These are phyloP conservation scores for Haberlea rhodopensis DNA, from an alignment of 257 asterid genomes.

Conservation along the genomic window DNA sequence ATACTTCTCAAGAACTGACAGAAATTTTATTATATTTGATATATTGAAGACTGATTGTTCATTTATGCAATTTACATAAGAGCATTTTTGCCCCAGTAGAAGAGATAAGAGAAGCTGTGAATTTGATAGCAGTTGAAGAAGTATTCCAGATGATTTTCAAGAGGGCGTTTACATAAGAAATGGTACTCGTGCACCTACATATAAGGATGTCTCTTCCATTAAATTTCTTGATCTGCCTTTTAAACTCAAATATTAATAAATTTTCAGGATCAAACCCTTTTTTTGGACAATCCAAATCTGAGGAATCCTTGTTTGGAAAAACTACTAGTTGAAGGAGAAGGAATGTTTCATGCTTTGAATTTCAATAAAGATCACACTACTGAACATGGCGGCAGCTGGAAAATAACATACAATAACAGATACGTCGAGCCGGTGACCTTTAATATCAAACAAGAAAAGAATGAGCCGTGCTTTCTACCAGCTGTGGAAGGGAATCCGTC, in stretches of 20 bases:
- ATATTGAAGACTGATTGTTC: background rate
- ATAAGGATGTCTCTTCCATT: too few species aligned
- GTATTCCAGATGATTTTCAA: constrained; percentile 43
- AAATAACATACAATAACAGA: constrained; percentile 31
- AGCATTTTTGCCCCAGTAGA: constrained; percentile 46
- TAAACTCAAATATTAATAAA: too few species aligned
- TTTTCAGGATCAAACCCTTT: constrained; percentile 48
- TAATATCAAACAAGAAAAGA: constrained; percentile 26
- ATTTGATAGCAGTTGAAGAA: constrained; percentile 21
- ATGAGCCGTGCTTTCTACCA: constrained; percentile 44
- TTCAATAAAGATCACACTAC: constrained; percentile 18
- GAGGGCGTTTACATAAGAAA: constrained; percentile 49
- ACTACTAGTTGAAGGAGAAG: constrained; percentile 53
- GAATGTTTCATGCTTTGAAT: constrained; percentile 51
- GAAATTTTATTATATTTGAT: too few species aligned
- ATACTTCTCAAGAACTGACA: too few species aligned
- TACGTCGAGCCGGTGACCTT: constrained; percentile 36
- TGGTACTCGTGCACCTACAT: constrained; percentile 20
- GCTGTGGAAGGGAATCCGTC: constrained; percentile 47
- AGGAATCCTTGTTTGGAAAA: constrained; percentile 40
- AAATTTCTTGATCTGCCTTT: too few species aligned
- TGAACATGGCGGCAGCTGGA: constrained; percentile 23
- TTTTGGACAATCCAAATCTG: constrained; percentile 42
- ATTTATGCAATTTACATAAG: constrained; percentile 11
- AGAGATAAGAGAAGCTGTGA: constrained; percentile 34